Conservation (phyloP, 2,329 filamentous ascomycete species). For the Alternaria metachromatica region DNA sequence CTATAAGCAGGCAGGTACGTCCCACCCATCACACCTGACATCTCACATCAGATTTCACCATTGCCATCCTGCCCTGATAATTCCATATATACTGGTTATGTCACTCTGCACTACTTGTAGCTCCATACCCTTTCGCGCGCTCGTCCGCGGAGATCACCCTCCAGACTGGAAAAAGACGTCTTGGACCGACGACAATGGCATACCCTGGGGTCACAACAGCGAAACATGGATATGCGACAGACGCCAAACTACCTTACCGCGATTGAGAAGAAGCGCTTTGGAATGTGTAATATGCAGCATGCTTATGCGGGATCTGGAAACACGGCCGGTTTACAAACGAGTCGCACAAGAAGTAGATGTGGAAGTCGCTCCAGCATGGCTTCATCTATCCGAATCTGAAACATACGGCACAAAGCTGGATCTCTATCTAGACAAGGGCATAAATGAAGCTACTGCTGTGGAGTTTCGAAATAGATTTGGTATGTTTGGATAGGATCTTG, state of each 20-base stretch:
- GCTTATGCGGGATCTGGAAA: neutral
- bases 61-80: accelerated
- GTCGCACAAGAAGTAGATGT: neutral
- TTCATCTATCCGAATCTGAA: neutral
- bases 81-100: neutral
- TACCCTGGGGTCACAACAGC: neutral
- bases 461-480: neutral
- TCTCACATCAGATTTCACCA: neutral
- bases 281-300: neutral
- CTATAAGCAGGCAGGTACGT: neutral
- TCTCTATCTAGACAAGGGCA: neutral
- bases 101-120: neutral
- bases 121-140: neutral
- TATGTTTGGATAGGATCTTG: neutral
- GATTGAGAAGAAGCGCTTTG: neutral
- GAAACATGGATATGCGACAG: neutral
- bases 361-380: neutral
- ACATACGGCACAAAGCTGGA: neutral
- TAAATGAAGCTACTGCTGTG: neutral
- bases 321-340: neutral
- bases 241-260: neutral
- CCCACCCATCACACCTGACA: neutral
- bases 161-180: neutral
- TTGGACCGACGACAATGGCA: neutral
- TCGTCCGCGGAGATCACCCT: neutral